Percentiles rank a stretch among this genome's conserved stretches.
phyloP scores from a whole-genome alignment of 1,284 basidiomycete species.

The Sporisorium exsertum region DNA sequence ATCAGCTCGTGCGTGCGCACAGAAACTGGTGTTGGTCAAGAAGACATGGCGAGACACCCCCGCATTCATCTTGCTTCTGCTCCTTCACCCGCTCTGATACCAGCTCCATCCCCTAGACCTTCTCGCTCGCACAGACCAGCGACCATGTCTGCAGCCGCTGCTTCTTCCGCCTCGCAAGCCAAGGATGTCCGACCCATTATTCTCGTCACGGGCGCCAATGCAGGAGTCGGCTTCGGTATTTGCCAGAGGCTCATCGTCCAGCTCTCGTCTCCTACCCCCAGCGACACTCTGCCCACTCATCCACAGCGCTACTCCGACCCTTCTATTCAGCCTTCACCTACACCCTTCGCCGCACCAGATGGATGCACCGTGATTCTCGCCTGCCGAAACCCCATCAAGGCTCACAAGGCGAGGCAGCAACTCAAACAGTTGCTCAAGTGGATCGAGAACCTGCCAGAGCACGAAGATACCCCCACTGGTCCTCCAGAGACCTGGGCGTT shows the following conservation, averaged over 20 bases:
- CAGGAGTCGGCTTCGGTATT: conserved; percentile 67
- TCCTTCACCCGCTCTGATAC: background rate
- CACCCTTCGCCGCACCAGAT: conserved; percentile 65
- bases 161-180: conserved; percentile 17
- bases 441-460: conserved; percentile 58
- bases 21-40: background rate
- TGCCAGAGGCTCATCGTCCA: conserved; percentile 68
- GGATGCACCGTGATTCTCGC: conserved; percentile 68
- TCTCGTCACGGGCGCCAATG: conserved; percentile 67
- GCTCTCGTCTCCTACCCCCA: conserved; percentile 63
- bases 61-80: background rate
- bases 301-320: conserved; percentile 34
- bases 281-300: conserved; percentile 54
- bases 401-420: conserved; percentile 60
- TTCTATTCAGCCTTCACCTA: conserved; percentile 35
- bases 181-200: conserved; percentile 59
- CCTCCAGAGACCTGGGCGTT: conserved; percentile 53
- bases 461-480: conserved; percentile 52
- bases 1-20: conserved; percentile 21
- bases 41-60: background rate
- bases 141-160: conserved; percentile 23
- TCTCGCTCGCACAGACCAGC: background rate
- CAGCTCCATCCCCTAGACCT: background rate
- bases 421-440: conserved; percentile 57
- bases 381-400: conserved; percentile 68